Base-by-base conservation (phyloP, 164 flowering plant species). In the Nymphaea thermarum region DNA sequence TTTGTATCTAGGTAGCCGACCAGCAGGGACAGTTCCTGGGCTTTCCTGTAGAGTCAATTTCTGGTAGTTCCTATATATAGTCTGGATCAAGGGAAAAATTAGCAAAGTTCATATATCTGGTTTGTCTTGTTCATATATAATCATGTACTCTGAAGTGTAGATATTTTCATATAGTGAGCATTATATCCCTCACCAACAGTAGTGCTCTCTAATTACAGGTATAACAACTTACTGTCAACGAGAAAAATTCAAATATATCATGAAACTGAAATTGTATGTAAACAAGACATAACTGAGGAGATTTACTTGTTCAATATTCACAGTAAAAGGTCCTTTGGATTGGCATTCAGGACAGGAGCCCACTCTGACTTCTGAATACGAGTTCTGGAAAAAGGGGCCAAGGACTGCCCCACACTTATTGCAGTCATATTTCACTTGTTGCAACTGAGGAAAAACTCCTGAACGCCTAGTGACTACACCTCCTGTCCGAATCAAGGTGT, bases 341-440 rank as follows among this genome's bases (percentile, higher is more conserved):
- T 91, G 98, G 77, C 99, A 94, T 81, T 90, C 99, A 55, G 98
- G 96, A 71, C 99, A 94, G 67, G 99, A 94, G 67, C 99, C 99
- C 67, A 94, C 98, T 75, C 87, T 91, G 63, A 94, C 96, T 76
- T 91, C 99, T 53, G 98, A 91, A 75, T 91, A 91, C 4, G 98
- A 91, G 70, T 92, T 94, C 81, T 94, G 99, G 69, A 94, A 87
- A 81, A 94, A 94, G 16, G 98, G 98, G 44, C 99, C 99, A 66
- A 94, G 79, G 73, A 87, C 65, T 71, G 72, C 55, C 44, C 81
- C 79, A 82, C 84, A 81, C 73, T 93, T 93, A 77, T 77, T 85
- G 77, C 96, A 90, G 67, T 93, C 98, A 78, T 88, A 93, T 75
- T 93, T 93, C 60, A 93, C 95, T 79, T 87, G 98, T 62, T 90